Conservation (phyloP, 208 protist genomes). For the Tritrichomonas musculus region DNA sequence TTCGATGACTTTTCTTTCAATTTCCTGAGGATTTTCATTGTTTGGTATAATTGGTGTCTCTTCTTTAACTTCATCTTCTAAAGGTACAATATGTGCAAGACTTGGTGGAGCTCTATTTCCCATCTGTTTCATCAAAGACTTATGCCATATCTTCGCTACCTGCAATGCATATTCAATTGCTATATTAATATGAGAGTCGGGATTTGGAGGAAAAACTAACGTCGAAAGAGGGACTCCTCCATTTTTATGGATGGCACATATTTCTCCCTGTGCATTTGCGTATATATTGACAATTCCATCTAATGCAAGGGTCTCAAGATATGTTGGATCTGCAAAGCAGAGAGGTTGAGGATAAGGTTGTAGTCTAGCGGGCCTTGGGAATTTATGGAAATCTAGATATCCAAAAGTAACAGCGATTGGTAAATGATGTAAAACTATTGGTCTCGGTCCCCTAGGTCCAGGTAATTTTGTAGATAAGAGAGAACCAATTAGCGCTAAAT, state of each 20-base stretch:
- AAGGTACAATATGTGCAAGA: background rate
- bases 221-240: background rate
- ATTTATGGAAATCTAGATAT: background rate
- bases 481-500: background rate
- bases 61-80: background rate
- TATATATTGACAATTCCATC: background rate
- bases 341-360: too few relatives aligned
- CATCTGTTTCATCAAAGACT: background rate
- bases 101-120: background rate
- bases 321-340: background rate
- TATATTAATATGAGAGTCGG: background rate
- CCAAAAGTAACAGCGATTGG: slow-evolving; percentile 9
- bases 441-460: background rate
- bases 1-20: background rate
- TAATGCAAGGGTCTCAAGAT: background rate
- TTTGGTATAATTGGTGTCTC: background rate
- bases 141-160: background rate
- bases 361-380: too few relatives aligned
- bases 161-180: background rate
- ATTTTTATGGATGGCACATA: slow-evolving; percentile 25
- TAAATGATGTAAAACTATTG: background rate
- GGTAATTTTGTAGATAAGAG: background rate
- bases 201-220: background rate
- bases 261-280: slow-evolving; percentile 10
- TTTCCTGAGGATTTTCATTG: background rate